Base-by-base conservation (phyloP, 1,284 basidiomycete species). In the Sanghuangporus weigelae region DNA sequence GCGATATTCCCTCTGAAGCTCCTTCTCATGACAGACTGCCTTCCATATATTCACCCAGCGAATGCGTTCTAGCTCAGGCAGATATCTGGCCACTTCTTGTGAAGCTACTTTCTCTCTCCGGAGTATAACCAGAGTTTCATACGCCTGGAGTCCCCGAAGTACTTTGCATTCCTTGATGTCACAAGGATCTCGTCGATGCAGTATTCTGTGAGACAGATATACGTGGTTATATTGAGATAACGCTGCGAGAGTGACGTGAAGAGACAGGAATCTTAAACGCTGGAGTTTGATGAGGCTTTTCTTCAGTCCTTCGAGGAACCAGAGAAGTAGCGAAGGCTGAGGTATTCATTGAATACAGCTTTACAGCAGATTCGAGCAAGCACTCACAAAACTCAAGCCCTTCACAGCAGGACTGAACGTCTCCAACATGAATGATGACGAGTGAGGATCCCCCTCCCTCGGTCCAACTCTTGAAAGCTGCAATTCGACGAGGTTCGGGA, bases 401-500 rank as follows among this genome's bases (percentile, higher is more conserved):
- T 16, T n/a, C 16, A 46, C 44, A 21, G 44, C 16, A 7, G 16
- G 16, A 4, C 16, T 46, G 44, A 19, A 46, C 1, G n/a, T 46
- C n/a, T 46, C 44, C 12, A 46, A 19, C 44, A 46, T 46, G 44
- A 46, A 46, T 7, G 44, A 7, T 14, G 54, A 19, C 8, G 23
- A 10, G 35, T 7, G 36, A 10, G 54, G 21, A 5, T n/a, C 11
- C 16, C 53, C 23, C 26, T 23, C 50, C 14, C 60, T 19, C 10
- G 53, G 39, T 23, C 16, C 31, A n/a, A 11, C 48, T 50, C 21
- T 36, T 14, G 58, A 59, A 23, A 61, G 50, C 11, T 40, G 60
- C 23, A 62, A 36, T 31, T 62, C 60, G 7, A 48, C 19, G n/a
- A 62, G 44, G 35, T 62, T 62, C 8, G 60, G 55, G 40, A 62